Conservation (phyloP, 805 yeast species). For the Nakazawaea wyomingensis region DNA sequence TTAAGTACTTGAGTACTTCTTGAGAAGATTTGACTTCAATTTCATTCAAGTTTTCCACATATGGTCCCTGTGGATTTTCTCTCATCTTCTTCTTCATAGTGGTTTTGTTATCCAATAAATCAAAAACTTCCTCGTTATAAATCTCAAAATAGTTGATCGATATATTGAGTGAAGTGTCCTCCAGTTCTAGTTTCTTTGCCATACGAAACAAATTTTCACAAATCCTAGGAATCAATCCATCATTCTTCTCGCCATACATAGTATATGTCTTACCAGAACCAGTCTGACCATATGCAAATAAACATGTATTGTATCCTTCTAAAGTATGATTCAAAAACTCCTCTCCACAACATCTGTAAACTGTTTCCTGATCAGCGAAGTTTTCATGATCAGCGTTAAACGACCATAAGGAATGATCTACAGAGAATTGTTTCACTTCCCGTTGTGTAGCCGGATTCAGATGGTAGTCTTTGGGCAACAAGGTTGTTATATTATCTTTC, state of each 20-base stretch:
- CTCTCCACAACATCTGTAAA: conserved; percentile 52
- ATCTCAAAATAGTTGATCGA: conserved; percentile 66
- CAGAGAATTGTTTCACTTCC: conserved; percentile 33
- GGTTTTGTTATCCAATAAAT: conserved; percentile 35
- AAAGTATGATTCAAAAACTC: conserved; percentile 58
- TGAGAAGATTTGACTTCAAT: conserved; percentile 39
- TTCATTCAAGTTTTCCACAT: conserved; percentile 62
- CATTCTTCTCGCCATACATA: conserved; percentile 57
- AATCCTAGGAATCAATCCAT: conserved; percentile 64
- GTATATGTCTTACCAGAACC: conserved; percentile 83
- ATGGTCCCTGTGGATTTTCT: conserved; percentile 67
- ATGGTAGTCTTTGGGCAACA: conserved; percentile 5
- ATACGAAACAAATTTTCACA: conserved; percentile 48
- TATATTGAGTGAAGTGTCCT: conserved; percentile 34
- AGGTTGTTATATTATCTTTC: conserved; percentile 8
- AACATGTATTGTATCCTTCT: conserved; percentile 45
- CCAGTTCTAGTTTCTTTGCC: conserved; percentile 28
- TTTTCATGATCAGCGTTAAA: conserved; percentile 24
- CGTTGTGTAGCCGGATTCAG: neutral
- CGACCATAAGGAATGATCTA: conserved; percentile 52
- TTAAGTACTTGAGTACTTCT: conserved; percentile 44
- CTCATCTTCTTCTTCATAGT: conserved; percentile 43
- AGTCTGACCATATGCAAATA: conserved; percentile 70
- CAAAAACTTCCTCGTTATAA: conserved; percentile 73
- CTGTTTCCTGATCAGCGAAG: conserved; percentile 41